Percentiles rank a stretch among this genome's conserved stretches.
Conservation (phyloP, 352 stramenopile species). For the Globisporangium lucens region DNA sequence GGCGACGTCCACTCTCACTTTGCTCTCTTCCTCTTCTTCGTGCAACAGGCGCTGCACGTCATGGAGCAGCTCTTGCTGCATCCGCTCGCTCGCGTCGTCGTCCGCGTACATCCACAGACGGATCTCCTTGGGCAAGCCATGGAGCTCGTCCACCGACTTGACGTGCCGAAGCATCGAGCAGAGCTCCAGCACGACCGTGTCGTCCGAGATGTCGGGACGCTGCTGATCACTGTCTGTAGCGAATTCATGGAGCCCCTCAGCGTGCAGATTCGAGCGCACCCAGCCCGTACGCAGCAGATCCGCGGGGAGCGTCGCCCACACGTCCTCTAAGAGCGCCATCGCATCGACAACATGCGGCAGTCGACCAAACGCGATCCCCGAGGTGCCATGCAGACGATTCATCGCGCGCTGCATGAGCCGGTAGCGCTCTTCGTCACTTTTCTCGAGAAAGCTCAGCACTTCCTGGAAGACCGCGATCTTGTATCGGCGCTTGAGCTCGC, state of each 20-base stretch:
- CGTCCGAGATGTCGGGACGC: constrained; percentile 26
- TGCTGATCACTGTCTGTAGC: background rate
- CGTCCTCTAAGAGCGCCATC: constrained; percentile 40
- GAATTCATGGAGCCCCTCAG: background rate
- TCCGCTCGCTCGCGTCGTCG: constrained; percentile 46
- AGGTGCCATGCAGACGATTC: constrained; percentile 30
- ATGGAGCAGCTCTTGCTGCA: constrained; percentile 46
- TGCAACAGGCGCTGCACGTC: constrained; percentile 41
- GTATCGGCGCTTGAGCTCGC: constrained; percentile 51
- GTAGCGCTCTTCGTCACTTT: constrained; percentile 37
- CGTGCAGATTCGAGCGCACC: constrained; percentile 29
- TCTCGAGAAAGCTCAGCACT: constrained; percentile 37
- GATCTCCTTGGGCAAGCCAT: constrained; percentile 35
- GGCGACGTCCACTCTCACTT: background rate
- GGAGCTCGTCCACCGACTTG: constrained; percentile 26
- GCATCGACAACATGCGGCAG: constrained; percentile 42
- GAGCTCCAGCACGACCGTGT: constrained; percentile 34
- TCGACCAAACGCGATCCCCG: constrained; percentile 34
- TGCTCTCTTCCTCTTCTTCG: constrained; percentile 31
- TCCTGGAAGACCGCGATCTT: constrained; percentile 51
- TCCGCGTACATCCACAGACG: constrained; percentile 38
- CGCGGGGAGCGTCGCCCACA: constrained; percentile 27
- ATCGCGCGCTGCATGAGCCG: constrained; percentile 36
- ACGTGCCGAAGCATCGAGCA: constrained; percentile 34
- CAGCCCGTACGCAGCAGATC: constrained; percentile 29